Conservation (phyloP, 371 early-diverging fungal genomes). For the Lichtheimia ornata region DNA sequence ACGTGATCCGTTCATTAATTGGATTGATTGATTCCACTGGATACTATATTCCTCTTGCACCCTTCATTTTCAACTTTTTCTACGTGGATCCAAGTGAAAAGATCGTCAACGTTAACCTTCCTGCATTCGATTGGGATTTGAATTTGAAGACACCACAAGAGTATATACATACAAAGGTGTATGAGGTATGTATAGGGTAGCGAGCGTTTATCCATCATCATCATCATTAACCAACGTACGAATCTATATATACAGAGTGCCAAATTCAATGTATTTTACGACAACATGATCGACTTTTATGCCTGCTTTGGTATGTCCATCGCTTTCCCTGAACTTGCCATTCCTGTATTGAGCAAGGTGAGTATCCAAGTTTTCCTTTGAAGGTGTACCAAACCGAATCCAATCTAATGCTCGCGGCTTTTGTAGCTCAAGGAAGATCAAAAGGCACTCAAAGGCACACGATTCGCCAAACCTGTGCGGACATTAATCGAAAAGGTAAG, state of each 20-base stretch:
- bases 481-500: slow-evolving; percentile 77
- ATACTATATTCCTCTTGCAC: slow-evolving; percentile 45
- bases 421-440: slow-evolving; percentile 56
- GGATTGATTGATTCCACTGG: slow-evolving; percentile 61
- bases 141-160: slow-evolving; percentile 77
- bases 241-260: slow-evolving; percentile 66
- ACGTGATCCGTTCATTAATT: slow-evolving; percentile 72
- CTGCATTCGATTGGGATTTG: slow-evolving; percentile 72
- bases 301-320: slow-evolving; percentile 78
- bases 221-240: slow-evolving; percentile 3
- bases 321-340: slow-evolving; percentile 90
- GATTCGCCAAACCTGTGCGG: slow-evolving; percentile 74
- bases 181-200: slow-evolving; percentile 44
- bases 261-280: slow-evolving; percentile 70
- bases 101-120: slow-evolving; percentile 61
- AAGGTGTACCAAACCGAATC: no score
- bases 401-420: neutral
- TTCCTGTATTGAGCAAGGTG: slow-evolving; percentile 77
- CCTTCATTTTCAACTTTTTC: slow-evolving; percentile 65
- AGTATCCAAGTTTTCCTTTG: neutral
- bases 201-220: slow-evolving; percentile 1
- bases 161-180: slow-evolving; percentile 80
- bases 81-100: slow-evolving; percentile 51
- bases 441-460: slow-evolving; percentile 57
- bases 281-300: slow-evolving; percentile 76